Percentiles rank a stretch among this genome's conserved stretches.
These are phyloP conservation scores for Penicillium paradoxum DNA, from an alignment of 495 filamentous ascomycete species.

Conservation along the genomic window DNA sequence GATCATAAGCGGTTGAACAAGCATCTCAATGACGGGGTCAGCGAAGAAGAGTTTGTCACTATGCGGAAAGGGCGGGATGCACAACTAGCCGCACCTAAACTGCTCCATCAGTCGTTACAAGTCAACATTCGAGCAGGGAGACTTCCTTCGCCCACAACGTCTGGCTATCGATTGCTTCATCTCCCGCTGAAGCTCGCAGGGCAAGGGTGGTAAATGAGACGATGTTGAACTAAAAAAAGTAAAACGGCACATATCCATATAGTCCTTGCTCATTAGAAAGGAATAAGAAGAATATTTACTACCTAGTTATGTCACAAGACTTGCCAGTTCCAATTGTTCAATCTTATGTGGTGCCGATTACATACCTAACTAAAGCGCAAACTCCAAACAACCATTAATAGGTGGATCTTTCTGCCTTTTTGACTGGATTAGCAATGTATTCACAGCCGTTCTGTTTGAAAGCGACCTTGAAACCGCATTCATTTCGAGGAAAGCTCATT, in stretches of 20 bases:
- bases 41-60: constrained; percentile 44
- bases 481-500: too few species aligned
- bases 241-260: neutral
- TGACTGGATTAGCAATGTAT: too few species aligned
- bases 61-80: constrained; percentile 46
- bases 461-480: too few species aligned
- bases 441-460: too few species aligned
- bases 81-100: constrained; percentile 41
- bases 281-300: too few species aligned
- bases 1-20: constrained; percentile 50
- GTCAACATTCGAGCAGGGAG: constrained; percentile 53
- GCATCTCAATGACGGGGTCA: constrained; percentile 41
- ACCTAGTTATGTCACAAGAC: too few species aligned
- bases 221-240: too few species aligned
- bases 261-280: neutral
- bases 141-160: constrained; percentile 34
- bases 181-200: constrained; percentile 38
- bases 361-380: too few species aligned
- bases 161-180: constrained; percentile 35
- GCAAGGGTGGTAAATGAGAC: constrained; percentile 13
- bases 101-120: constrained; percentile 55
- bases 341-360: too few species aligned
- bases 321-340: too few species aligned
- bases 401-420: too few species aligned
- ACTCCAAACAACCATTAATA: too few species aligned